Conservation (phyloP, 441 rosid species). For the Daphne laureola region DNA sequence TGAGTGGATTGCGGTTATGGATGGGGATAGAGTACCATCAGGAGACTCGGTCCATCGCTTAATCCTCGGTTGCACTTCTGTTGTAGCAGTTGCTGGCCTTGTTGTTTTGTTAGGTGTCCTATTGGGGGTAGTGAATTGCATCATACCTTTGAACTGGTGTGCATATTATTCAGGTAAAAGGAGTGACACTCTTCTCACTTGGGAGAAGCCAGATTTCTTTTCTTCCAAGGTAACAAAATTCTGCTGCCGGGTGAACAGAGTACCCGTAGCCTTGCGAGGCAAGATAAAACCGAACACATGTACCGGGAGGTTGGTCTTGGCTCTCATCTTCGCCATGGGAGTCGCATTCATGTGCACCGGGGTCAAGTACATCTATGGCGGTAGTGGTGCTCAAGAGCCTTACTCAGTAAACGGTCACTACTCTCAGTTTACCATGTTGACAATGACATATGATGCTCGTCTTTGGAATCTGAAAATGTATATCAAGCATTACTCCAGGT, state of each 20-base stretch:
- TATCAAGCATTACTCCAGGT: slow-evolving; percentile 84
- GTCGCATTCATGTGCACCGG: slow-evolving; percentile 47
- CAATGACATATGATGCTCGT: slow-evolving; percentile 97
- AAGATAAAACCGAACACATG: slow-evolving; percentile 46
- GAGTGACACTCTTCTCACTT: slow-evolving; percentile 36
- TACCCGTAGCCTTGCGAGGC: slow-evolving; percentile 47
- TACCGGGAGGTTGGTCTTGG: slow-evolving; percentile 44
- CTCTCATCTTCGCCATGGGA: slow-evolving; percentile 39
- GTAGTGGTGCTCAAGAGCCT: slow-evolving; percentile 71
- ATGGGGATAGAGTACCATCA: slow-evolving; percentile 86
- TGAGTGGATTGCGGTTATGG: slow-evolving; percentile 73
- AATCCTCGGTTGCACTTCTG: slow-evolving; percentile 58
- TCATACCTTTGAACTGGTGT: slow-evolving; percentile 82
- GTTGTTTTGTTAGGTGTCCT: slow-evolving; percentile 49
- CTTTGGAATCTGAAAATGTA: slow-evolving; percentile 96
- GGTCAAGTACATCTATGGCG: slow-evolving; percentile 57
- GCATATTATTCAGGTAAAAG: slow-evolving; percentile 49
- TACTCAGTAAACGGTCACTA: slow-evolving; percentile 53
- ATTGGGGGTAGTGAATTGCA: slow-evolving; percentile 72
- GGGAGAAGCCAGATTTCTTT: slow-evolving; percentile 45
- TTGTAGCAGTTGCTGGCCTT: slow-evolving; percentile 44
- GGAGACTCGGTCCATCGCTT: slow-evolving; percentile 54
- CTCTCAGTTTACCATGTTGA: slow-evolving; percentile 82
- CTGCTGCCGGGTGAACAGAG: slow-evolving; percentile 66
- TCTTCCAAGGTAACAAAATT: slow-evolving; percentile 57